phyloP scores from a whole-genome alignment of 2,329 filamentous ascomycete species.

The Ceratocystis variospora region DNA sequence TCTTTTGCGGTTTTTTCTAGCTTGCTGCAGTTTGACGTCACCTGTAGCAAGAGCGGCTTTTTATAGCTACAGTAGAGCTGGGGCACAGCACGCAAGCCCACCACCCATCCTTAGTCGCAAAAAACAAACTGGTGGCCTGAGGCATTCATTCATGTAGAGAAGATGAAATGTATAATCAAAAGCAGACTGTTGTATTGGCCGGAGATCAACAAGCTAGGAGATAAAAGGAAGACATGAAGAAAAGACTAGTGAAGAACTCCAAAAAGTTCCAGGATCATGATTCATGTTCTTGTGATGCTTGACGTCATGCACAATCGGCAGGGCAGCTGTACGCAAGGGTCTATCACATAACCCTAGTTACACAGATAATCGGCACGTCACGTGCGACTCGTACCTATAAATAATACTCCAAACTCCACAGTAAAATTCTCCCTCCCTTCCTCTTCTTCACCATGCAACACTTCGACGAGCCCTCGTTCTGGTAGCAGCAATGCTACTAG shows the following conservation, averaged over 20 bases:
- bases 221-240: background rate
- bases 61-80: background rate
- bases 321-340: background rate
- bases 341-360: background rate
- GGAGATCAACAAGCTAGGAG: background rate
- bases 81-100: background rate
- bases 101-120: background rate
- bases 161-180: background rate
- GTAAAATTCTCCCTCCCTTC: constrained; percentile 12
- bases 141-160: background rate
- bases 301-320: background rate
- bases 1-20: background rate
- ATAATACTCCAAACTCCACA: background rate
- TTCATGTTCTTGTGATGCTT: background rate
- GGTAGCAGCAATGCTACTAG: background rate
- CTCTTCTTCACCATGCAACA: constrained; percentile 26
- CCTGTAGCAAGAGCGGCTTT: background rate
- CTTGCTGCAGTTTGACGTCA: background rate
- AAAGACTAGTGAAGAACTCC: background rate
- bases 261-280: background rate
- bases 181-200: background rate
- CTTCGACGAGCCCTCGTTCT: constrained; percentile 18
- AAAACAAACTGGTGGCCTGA: background rate
- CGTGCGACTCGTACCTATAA: constrained; percentile 2
- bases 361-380: background rate